These are phyloP conservation scores for Drechmeria coniospora DNA, from an alignment of 2,329 filamentous ascomycete genomes.

Conservation along the genomic window DNA sequence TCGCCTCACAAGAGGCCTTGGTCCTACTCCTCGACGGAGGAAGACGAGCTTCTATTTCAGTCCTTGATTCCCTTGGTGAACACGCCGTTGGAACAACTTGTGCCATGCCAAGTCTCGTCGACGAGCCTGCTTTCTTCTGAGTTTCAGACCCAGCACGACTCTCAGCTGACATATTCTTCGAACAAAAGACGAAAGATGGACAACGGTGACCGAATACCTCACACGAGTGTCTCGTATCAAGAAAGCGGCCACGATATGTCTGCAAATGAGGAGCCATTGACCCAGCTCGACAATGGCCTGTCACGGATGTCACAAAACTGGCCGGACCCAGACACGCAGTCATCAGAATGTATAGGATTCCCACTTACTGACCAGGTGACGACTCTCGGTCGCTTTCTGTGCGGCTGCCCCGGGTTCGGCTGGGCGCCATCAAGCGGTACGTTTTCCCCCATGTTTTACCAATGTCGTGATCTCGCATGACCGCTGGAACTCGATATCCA, in stretches of 20 bases:
- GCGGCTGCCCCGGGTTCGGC: slow-evolving; percentile 16
- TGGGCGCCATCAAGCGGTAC: slow-evolving; percentile 16
- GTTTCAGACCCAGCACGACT: slow-evolving; percentile 14
- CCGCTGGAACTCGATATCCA: background rate
- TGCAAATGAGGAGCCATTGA: slow-evolving; percentile 8
- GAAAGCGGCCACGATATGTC: slow-evolving; percentile 7
- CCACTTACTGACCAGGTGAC: slow-evolving; percentile 15
- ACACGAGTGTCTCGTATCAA: no score
- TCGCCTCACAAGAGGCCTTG: slow-evolving; percentile 15
- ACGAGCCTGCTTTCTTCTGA: no score
- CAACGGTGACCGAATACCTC: no score
- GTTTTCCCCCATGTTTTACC: slow-evolving; percentile 2
- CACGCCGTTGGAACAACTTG: no score
- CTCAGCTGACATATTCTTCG: slow-evolving; percentile 9
- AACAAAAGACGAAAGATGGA: slow-evolving; percentile 17
- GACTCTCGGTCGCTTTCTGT: slow-evolving; percentile 13
- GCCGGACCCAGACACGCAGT: slow-evolving; percentile 8
- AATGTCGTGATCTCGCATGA: no score
- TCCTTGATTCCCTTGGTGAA: slow-evolving; percentile 8
- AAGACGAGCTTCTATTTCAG: slow-evolving; percentile 9
- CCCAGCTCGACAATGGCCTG: slow-evolving; percentile 8
- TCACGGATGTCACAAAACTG: slow-evolving; percentile 8
- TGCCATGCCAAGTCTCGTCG: no score
- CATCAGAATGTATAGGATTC: slow-evolving; percentile 10
- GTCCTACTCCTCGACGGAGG: slow-evolving; percentile 11